Base-by-base conservation (phyloP, 257 asterid genomes). In the Solanum neorickii region DNA sequence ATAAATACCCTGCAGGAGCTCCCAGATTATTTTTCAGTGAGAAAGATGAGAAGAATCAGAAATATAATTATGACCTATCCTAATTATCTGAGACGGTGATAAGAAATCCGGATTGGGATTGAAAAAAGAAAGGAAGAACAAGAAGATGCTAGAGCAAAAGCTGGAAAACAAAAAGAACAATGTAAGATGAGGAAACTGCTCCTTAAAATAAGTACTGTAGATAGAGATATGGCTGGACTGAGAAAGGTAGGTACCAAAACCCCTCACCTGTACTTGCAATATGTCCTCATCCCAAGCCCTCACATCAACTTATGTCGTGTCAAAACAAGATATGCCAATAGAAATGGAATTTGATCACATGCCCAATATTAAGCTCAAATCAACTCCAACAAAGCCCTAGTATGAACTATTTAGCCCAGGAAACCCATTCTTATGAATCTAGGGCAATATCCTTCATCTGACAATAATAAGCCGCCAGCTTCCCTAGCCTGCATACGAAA, bases 371-470 rank as follows among this genome's bases (percentile, higher is more conserved):
- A 78, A 46, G 84, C 42, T 46, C 84, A 78, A 46, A 27, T 80
- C 85, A 80, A 49, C 85, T 47, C 85, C 68, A 49, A 80, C 46
- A 80, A 80, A 49, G 85, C 85, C 68, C 85, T 80, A 80, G 41
- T 27, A 10, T 80, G 85, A 80, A 49, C 85, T 80, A 80, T 80
- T 47, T 80, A 49, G 85, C 69, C 85, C 66, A 80, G 85, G 69
- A 49, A 29, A 47, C 68, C 85, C 85, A 49, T 80, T 80, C 85
- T 80, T 80, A 80, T 47, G 69, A 80, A 31, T 47, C 85, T 80
- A 80, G 69, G 84, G 85, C 85, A 80, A 49, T 80, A 80, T 47
- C 85, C 85, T 80, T 80, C 85, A 80, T 80, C 46, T 80, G 85
- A 80, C 69, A 80, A 80, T 52, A 80, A 49, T 18, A 49, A 80